Percentiles rank a stretch among this genome's conserved stretches.
Evolutionary conservation across 2,329 filamentous ascomycete genomes (phyloP).

Genomic region (Aureobasidium sp.): DNA sequence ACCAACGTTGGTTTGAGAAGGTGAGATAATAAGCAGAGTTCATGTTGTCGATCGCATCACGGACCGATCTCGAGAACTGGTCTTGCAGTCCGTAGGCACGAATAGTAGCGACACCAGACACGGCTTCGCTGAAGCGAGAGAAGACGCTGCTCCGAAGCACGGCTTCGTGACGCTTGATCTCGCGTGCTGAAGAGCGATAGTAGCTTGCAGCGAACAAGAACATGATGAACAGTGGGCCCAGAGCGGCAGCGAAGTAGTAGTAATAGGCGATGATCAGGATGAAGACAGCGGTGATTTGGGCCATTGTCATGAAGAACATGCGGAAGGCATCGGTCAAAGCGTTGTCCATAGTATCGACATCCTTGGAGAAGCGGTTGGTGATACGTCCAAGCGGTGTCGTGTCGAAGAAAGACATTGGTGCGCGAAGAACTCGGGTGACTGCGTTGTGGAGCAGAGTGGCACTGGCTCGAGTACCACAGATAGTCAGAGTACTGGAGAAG

Average conservation of each 20-base stretch:
- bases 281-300: slow-evolving; percentile 76
- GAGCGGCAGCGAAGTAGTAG: slow-evolving; percentile 70
- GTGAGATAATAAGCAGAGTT: slow-evolving; percentile 90
- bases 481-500: slow-evolving; percentile 70
- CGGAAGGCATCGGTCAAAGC: slow-evolving; percentile 79
- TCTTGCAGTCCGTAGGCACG: slow-evolving; percentile 77
- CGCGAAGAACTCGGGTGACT: slow-evolving; percentile 62
- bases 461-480: slow-evolving; percentile 72
- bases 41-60: slow-evolving; percentile 77
- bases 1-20: slow-evolving; percentile 91
- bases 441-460: slow-evolving; percentile 74
- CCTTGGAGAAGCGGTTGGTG: slow-evolving; percentile 90
- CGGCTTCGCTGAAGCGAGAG: slow-evolving; percentile 81
- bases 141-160: slow-evolving; percentile 82
- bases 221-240: slow-evolving; percentile 61
- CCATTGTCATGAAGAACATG: slow-evolving; percentile 83
- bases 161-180: slow-evolving; percentile 90
- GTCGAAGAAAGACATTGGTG: slow-evolving; percentile 86
- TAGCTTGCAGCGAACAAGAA: slow-evolving; percentile 80
- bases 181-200: slow-evolving; percentile 82
- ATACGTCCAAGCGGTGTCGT: slow-evolving; percentile 92
- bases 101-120: slow-evolving; percentile 76
- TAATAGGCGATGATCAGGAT: slow-evolving; percentile 91
- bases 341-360: slow-evolving; percentile 96
- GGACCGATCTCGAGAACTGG: slow-evolving; percentile 63